Percentiles rank a stretch among this genome's conserved stretches.
These are phyloP conservation scores for Protomyces inouyei DNA, from an alignment of 1,139 yeast genomes.

Conservation along the genomic window DNA sequence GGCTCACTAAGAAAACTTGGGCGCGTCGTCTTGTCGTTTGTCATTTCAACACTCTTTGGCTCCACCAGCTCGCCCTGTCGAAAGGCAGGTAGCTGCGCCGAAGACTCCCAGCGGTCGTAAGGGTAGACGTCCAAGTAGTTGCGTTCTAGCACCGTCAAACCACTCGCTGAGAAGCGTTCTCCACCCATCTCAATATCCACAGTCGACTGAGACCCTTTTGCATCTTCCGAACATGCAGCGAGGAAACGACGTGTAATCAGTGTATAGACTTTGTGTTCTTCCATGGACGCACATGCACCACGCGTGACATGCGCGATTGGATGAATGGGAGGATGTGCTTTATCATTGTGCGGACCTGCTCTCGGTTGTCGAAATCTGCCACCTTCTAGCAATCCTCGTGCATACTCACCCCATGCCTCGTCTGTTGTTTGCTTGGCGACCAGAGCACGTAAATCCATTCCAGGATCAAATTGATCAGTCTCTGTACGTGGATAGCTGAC, in stretches of 20 bases:
- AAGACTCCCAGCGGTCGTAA: constrained; percentile 71
- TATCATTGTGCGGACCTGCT: constrained; percentile 77
- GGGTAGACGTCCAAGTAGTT: constrained; percentile 77
- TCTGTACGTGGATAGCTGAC: constrained; percentile 97
- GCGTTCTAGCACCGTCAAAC: constrained; percentile 63
- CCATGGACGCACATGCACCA: constrained; percentile 44
- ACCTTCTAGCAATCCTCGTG: constrained; percentile 39
- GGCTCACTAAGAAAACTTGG: constrained; percentile 86
- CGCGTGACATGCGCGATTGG: constrained; percentile 53
- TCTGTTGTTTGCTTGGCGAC: constrained; percentile 55
- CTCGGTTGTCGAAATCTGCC: constrained; percentile 56
- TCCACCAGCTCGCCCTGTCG: constrained; percentile 53
- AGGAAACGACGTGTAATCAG: constrained; percentile 79
- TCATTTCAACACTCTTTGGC: constrained; percentile 54
- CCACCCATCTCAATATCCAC: constrained; percentile 69
- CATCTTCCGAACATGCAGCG: constrained; percentile 91
- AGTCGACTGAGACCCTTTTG: constrained; percentile 66
- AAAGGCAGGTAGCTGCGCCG: constrained; percentile 63
- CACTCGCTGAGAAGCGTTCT: constrained; percentile 65
- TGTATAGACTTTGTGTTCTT: constrained; percentile 72
- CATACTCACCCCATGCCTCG: constrained; percentile 50
- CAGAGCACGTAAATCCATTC: constrained; percentile 62
- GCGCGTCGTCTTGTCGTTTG: constrained; percentile 71
- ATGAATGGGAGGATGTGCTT: constrained; percentile 98
- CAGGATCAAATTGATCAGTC: constrained; percentile 75